Evolutionary conservation across 2,329 filamentous ascomycete genomes (phyloP).

Genomic region (Ophiostoma tasmaniense): DNA sequence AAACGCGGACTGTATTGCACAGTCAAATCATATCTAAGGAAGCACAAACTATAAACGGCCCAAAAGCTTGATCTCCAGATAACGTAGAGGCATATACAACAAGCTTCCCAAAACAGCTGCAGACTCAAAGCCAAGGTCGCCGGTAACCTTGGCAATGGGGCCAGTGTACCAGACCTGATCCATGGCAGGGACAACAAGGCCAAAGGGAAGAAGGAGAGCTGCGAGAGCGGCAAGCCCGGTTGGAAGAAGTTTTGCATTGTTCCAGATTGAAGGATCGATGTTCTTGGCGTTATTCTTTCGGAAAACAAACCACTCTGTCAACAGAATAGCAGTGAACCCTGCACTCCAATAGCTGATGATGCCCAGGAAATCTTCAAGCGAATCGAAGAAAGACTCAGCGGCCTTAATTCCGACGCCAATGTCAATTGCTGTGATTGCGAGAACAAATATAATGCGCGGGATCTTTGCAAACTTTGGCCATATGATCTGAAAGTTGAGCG

Average conservation of each 20-base stretch:
- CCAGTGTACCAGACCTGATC: slow-evolving; percentile 37
- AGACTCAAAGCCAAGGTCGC: slow-evolving; percentile 39
- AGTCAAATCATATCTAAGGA: neutral
- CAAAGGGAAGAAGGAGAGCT: slow-evolving; percentile 22
- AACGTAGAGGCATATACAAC: slow-evolving; percentile 34
- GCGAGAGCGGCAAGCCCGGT: slow-evolving; percentile 24
- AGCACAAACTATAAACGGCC: neutral
- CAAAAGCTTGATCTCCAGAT: slow-evolving; percentile 25
- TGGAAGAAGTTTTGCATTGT: slow-evolving; percentile 23
- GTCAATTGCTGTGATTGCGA: slow-evolving; percentile 33
- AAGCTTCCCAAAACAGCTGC: slow-evolving; percentile 35
- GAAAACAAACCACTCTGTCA: slow-evolving; percentile 27
- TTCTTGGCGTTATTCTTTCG: slow-evolving; percentile 19
- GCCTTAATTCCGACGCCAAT: slow-evolving; percentile 35
- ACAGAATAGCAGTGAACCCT: slow-evolving; percentile 33
- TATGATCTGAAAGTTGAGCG: slow-evolving; percentile 49
- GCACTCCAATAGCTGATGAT: slow-evolving; percentile 40
- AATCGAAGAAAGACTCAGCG: slow-evolving; percentile 33
- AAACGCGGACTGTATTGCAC: neutral
- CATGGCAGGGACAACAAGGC: slow-evolving; percentile 34
- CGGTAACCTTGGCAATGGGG: slow-evolving; percentile 35
- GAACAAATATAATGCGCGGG: slow-evolving; percentile 34
- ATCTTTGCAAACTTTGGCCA: slow-evolving; percentile 31
- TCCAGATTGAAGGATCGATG: slow-evolving; percentile 24
- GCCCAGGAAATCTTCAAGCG: slow-evolving; percentile 37